These are phyloP conservation scores for Ichthyophthirius multifiliis DNA, from an alignment of 169 alveolate species.

Conservation along the genomic window DNA sequence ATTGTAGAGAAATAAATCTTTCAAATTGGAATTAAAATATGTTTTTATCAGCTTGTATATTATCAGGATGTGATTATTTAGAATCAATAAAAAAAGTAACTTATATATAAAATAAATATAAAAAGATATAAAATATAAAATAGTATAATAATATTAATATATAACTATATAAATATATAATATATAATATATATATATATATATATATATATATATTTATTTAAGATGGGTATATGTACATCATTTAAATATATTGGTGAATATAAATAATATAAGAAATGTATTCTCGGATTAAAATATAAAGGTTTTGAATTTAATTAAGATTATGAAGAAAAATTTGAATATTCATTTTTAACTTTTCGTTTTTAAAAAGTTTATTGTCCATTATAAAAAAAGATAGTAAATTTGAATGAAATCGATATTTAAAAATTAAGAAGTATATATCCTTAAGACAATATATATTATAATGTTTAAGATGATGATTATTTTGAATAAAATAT, in stretches of 20 bases:
- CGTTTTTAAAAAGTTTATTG: conserved; percentile 73
- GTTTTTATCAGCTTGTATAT: conserved; percentile 71
- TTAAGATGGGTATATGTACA: conserved; percentile 33
- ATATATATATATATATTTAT: conserved; percentile 34
- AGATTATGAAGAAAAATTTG: conserved; percentile 54
- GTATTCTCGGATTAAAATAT: conserved; percentile 1
- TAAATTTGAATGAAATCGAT: conserved; percentile 49
- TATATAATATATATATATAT: conserved; percentile 60
- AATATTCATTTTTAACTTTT: conserved; percentile 74
- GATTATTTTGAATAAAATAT: background rate
- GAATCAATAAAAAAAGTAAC: conserved; percentile 59
- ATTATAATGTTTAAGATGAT: background rate
- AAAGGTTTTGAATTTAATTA: conserved; percentile 31
- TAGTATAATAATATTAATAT: too few relatives aligned
- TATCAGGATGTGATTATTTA: conserved; percentile 83
- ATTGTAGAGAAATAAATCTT: conserved; percentile 54
- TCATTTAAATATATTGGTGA: conserved; percentile 34
- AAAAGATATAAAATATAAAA: too few relatives aligned
- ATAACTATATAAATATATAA: too few relatives aligned
- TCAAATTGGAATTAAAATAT: conserved; percentile 54
- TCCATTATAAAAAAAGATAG: conserved; percentile 58
- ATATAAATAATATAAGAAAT: conserved; percentile 12
- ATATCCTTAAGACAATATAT: background rate
- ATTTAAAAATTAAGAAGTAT: conserved; percentile 12
- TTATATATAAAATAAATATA: background rate